These are phyloP conservation scores for Trichoderma parareesei DNA, from an alignment of 495 filamentous ascomycete genomes.

Conservation along the genomic window DNA sequence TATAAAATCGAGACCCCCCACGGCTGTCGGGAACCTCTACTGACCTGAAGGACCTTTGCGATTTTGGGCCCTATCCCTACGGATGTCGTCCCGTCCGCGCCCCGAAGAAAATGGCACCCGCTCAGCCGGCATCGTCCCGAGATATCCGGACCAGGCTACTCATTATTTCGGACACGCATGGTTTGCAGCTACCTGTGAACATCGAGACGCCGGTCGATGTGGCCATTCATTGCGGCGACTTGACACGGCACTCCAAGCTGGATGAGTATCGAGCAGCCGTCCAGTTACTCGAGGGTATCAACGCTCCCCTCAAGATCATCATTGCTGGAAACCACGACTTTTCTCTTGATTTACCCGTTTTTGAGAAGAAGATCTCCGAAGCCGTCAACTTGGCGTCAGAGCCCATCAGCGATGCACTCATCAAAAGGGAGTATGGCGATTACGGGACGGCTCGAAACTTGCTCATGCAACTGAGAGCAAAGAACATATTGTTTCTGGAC, in stretches of 20 bases:
- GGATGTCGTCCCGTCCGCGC: neutral
- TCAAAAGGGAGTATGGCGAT: constrained; percentile 19
- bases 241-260: constrained; percentile 54
- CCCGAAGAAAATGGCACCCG: neutral
- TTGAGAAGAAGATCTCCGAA: constrained; percentile 15
- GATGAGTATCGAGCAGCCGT: constrained; percentile 46
- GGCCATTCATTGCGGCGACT: constrained; percentile 65
- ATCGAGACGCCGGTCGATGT: constrained; percentile 44
- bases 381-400: constrained; percentile 3
- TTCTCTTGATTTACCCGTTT: constrained; percentile 50
- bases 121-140: constrained; percentile 18
- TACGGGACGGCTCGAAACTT: constrained; percentile 20
- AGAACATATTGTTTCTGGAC: constrained; percentile 56
- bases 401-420: constrained; percentile 14
- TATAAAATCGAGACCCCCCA: too few species aligned
- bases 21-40: too few species aligned
- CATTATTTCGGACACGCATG: constrained; percentile 59
- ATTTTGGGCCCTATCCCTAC: too few species aligned
- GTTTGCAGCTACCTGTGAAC: constrained; percentile 13
- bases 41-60: too few species aligned
- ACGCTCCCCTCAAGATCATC: constrained; percentile 66
- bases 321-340: constrained; percentile 81
- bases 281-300: constrained; percentile 43
- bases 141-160: constrained; percentile 34
- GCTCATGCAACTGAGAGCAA: constrained; percentile 30